These are phyloP conservation scores for Oryza meridionalis DNA, from an alignment of 176 grass and related monocot species.

Conservation along the genomic window DNA sequence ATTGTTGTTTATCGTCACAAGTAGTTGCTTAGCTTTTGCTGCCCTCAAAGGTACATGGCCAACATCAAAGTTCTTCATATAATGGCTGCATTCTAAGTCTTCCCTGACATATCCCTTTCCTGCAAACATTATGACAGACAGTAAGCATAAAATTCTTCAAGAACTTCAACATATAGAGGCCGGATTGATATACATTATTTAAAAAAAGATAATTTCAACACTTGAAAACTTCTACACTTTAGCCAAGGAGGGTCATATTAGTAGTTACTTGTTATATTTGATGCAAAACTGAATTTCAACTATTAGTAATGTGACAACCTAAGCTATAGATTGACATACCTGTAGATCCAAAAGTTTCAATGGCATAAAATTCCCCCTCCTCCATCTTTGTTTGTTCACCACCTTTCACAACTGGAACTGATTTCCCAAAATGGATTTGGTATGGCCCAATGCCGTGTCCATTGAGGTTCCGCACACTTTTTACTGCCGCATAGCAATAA, in stretches of 20 bases:
- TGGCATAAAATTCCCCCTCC: slow-evolving; percentile 96
- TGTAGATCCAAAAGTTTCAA: slow-evolving; percentile 96
- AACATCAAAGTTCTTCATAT: slow-evolving; percentile 98
- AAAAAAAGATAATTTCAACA: no score
- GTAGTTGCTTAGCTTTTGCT: slow-evolving; percentile 85
- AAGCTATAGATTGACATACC: slow-evolving; percentile 43
- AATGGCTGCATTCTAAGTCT: slow-evolving; percentile 95
- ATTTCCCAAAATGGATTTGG: slow-evolving; percentile 96
- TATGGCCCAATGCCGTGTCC: slow-evolving; percentile 96
- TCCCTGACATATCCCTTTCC: slow-evolving; percentile 91
- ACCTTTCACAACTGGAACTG: slow-evolving; percentile 92
- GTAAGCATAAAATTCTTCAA: neutral
- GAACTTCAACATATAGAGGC: neutral
- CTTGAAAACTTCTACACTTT: no score
- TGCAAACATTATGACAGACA: slow-evolving; percentile 28
- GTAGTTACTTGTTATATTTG: no score
- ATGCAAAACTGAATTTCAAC: no score
- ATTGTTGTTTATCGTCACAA: slow-evolving; percentile 89
- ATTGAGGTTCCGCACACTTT: slow-evolving; percentile 95
- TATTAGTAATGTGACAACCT: neutral
- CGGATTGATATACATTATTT: no score
- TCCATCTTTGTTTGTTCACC: slow-evolving; percentile 97
- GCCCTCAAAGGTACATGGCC: slow-evolving; percentile 85
- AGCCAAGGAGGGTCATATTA: no score
- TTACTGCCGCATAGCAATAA: slow-evolving; percentile 57